Conservation (phyloP, 352 stramenopile species). For the Aphanomyces cochlioides region DNA sequence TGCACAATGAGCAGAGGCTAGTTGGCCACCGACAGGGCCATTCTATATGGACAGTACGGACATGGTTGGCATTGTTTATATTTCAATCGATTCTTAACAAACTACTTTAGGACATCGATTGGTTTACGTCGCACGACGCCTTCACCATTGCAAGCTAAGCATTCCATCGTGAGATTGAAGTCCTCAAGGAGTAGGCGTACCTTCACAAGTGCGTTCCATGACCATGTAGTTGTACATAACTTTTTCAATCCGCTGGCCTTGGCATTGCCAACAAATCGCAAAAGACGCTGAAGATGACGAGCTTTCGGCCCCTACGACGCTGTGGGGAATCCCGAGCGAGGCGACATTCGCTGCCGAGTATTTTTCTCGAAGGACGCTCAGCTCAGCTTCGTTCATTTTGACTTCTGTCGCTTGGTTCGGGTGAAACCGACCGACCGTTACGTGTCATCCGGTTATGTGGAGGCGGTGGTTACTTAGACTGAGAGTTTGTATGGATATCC, state of each 20-base stretch:
- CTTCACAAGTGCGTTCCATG: slow-evolving; percentile 50
- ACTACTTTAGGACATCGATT: background rate
- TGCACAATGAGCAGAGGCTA: background rate
- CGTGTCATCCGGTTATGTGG: slow-evolving; percentile 14
- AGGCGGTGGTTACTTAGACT: slow-evolving; percentile 9
- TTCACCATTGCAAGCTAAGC: slow-evolving; percentile 45
- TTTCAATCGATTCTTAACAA: background rate
- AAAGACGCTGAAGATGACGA: slow-evolving; percentile 21
- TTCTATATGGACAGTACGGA: slow-evolving; percentile 17
- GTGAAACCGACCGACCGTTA: slow-evolving; percentile 2
- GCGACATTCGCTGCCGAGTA: slow-evolving; percentile 1
- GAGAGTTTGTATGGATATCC: slow-evolving; percentile 8
- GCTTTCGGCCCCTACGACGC: background rate
- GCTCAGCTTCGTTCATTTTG: slow-evolving; percentile 6
- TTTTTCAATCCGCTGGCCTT: slow-evolving; percentile 59
- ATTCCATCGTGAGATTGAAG: too few relatives aligned
- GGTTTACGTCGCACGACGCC: slow-evolving; percentile 36
- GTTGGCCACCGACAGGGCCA: background rate
- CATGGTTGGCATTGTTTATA: background rate
- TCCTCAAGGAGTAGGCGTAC: background rate
- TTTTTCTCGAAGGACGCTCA: slow-evolving; percentile 10
- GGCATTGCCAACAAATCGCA: slow-evolving; percentile 47
- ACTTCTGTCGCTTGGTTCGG: background rate
- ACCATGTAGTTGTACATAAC: slow-evolving; percentile 51
- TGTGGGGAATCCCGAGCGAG: too few relatives aligned